Percentiles rank a stretch among this genome's conserved stretches.
phyloP scores from a whole-genome alignment of 2,329 filamentous ascomycete species.

The Aaosphaeria pasadenensis region DNA sequence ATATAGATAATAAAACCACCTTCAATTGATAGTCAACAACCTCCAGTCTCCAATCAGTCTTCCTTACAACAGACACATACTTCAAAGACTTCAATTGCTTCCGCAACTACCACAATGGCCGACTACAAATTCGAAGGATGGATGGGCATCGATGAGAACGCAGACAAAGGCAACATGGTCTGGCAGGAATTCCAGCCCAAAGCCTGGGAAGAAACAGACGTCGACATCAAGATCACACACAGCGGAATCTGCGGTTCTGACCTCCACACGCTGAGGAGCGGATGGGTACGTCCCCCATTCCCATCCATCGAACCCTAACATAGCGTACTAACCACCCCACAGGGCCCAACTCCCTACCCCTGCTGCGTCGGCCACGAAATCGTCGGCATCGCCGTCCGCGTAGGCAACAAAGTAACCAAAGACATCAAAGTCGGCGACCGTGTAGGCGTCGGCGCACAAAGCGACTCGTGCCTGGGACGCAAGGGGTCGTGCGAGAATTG shows the following conservation, averaged over 20 bases:
- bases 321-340: slow-evolving; percentile 27
- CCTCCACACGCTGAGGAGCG: slow-evolving; percentile 34
- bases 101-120: background rate
- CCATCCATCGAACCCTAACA: background rate
- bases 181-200: background rate
- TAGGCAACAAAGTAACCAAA: slow-evolving; percentile 42
- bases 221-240: slow-evolving; percentile 39
- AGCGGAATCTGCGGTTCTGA: slow-evolving; percentile 37
- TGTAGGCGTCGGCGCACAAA: slow-evolving; percentile 48
- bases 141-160: background rate
- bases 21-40: too few relatives aligned
- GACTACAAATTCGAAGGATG: background rate
- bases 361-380: slow-evolving; percentile 42
- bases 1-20: too few relatives aligned
- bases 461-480: slow-evolving; percentile 38
- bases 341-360: slow-evolving; percentile 50
- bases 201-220: slow-evolving; percentile 63
- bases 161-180: background rate
- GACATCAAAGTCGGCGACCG: slow-evolving; percentile 61
- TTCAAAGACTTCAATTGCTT: background rate
- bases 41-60: too few relatives aligned
- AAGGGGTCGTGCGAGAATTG: slow-evolving; percentile 48
- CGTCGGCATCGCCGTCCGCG: slow-evolving; percentile 35
- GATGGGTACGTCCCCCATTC: slow-evolving; percentile 28
- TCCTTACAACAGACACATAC: too few relatives aligned